A percentile compares a stretch with the other conserved stretches of the same genome.
phyloP scores from a whole-genome alignment of 441 rosid species.

The Jatropha podagrica region DNA sequence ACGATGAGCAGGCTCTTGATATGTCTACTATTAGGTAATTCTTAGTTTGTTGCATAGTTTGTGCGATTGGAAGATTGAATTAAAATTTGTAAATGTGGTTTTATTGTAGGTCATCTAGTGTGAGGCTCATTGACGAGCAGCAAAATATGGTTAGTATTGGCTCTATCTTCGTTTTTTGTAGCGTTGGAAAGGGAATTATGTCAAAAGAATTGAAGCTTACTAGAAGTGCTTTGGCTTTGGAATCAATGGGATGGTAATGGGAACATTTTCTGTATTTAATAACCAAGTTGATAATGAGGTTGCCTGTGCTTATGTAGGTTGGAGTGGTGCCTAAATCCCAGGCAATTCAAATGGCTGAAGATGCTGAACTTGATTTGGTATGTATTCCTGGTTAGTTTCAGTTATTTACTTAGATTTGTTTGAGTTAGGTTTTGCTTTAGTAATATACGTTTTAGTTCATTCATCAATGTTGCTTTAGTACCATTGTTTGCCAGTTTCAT shows the following conservation, averaged over 20 bases:
- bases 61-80: not conserved
- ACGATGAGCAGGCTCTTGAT: constrained; percentile 65
- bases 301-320: constrained; percentile 42
- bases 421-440: no score
- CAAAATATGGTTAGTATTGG: constrained; percentile 70
- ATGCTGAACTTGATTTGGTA: constrained; percentile 88
- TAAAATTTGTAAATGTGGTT: constrained; percentile 18
- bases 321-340: constrained; percentile 70
- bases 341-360: constrained; percentile 86
- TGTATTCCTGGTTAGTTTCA: not conserved
- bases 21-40: constrained; percentile 55
- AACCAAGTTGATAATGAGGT: not conserved
- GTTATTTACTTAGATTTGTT: not conserved
- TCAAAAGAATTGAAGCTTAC: not conserved
- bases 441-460: no score
- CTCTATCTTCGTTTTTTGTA: not conserved
- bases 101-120: constrained; percentile 60
- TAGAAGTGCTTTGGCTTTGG: not conserved
- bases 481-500: no score
- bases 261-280: not conserved
- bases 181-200: not conserved
- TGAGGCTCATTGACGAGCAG: constrained; percentile 74
- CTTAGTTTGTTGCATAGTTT: not conserved
- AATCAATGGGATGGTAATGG: not conserved
- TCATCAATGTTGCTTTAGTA: no score